Evolutionary conservation across 768 basidiomycete genomes (phyloP).

Genomic region (Tulasnella sp.): DNA sequence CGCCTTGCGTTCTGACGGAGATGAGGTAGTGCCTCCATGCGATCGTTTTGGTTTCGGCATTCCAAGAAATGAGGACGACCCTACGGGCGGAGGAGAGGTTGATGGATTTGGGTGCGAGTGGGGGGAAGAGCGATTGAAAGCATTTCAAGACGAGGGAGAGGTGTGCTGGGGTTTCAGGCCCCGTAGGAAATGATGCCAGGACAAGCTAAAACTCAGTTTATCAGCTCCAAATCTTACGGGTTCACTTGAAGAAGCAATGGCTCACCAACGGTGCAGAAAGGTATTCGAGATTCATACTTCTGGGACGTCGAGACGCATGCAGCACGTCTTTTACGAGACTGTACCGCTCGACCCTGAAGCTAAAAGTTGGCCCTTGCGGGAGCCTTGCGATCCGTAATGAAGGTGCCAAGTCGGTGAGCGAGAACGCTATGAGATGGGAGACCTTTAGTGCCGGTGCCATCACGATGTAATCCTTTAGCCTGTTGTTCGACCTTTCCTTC

Average conservation of each 20-base stretch:
- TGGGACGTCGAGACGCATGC: conserved; percentile 50
- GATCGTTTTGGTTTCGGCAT: conserved; percentile 70
- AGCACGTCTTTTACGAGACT: conserved; percentile 79
- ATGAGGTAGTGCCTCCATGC: conserved; percentile 94
- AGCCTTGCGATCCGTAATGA: conserved; percentile 78
- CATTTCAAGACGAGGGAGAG: conserved; percentile 87
- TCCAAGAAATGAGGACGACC: conserved; percentile 88
- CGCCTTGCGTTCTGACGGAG: conserved; percentile 87
- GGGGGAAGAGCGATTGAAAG: conserved; percentile 93
- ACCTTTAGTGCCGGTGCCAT: conserved; percentile 86
- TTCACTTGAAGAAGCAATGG: conserved; percentile 2
- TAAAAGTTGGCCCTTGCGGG: conserved; percentile 85
- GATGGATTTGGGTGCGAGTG: conserved; percentile 71
- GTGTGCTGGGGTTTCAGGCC: conserved; percentile 66
- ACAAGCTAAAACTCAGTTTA: conserved; percentile 52
- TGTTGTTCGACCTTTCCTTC: conserved; percentile 83
- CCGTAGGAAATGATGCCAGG: conserved; percentile 72
- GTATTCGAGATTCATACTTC: conserved; percentile 77
- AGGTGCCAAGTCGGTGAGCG: conserved; percentile 72
- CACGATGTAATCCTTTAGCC: conserved; percentile 85
- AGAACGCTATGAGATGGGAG: conserved; percentile 87
- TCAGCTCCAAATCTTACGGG: not conserved
- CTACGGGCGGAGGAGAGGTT: conserved; percentile 82
- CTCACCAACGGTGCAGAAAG: conserved; percentile 82
- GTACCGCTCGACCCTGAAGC: conserved; percentile 86